Conservation (phyloP, 2,329 filamentous ascomycete genomes). For the Volutella citrinella region DNA sequence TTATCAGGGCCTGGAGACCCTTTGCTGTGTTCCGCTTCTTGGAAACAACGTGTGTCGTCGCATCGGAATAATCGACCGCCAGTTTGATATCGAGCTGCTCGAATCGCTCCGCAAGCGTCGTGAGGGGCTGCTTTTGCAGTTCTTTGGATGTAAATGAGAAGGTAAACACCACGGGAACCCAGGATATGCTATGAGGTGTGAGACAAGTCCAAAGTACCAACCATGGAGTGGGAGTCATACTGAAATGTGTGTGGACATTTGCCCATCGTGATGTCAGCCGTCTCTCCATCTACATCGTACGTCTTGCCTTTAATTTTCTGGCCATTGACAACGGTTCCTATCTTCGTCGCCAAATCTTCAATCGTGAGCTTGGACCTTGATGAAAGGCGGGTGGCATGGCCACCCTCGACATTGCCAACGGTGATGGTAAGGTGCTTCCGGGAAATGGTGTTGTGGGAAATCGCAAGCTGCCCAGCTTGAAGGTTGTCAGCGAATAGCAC, state of each 20-base stretch:
- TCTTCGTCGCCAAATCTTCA: conserved; percentile 79
- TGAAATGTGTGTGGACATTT: conserved; percentile 62
- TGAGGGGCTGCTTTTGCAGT: conserved; percentile 62
- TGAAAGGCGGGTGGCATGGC: conserved; percentile 63
- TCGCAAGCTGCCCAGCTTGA: conserved; percentile 65
- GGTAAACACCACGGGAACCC: conserved; percentile 77
- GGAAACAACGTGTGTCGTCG: conserved; percentile 84
- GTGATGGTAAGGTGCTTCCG: conserved; percentile 81
- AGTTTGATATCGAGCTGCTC: conserved; percentile 90
- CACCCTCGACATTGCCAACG: conserved; percentile 62
- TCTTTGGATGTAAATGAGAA: conserved; percentile 75
- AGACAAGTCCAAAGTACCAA: conserved; percentile 2
- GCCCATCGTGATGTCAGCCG: conserved; percentile 68
- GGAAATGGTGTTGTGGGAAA: conserved; percentile 81
- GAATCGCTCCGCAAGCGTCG: conserved; percentile 60
- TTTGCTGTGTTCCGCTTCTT: conserved; percentile 88
- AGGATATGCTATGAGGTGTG: conserved; percentile 60
- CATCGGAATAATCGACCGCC: conserved; percentile 63
- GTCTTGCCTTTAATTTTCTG: conserved; percentile 63
- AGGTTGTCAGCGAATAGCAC: too few relatives aligned
- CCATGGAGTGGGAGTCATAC: conserved; percentile 34
- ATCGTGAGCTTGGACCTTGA: conserved; percentile 69
- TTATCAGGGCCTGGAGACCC: conserved; percentile 81
- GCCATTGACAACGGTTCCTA: conserved; percentile 77
- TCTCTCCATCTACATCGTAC: conserved; percentile 46